Base-by-base conservation (phyloP, 2,329 filamentous ascomycete genomes). In the Colletotrichum kahawae region DNA sequence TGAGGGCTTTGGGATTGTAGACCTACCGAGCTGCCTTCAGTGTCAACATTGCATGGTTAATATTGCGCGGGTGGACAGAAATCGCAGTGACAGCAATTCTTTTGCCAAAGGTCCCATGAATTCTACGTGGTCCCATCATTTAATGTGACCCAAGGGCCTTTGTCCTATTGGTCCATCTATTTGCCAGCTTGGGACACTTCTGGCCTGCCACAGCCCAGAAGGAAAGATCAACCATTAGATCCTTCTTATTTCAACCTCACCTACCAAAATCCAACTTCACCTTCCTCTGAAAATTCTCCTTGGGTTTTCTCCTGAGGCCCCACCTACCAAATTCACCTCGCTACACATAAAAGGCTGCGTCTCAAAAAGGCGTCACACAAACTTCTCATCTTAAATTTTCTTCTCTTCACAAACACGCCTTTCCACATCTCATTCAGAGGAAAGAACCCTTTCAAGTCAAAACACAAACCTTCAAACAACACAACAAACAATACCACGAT, bases 141-240 rank as follows among this genome's bases (percentile, higher is more conserved):
- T 13, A 14, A 48, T 21, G 43, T 48, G 10, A 48, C 43, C 12
- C 10, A n/a, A 48, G 21, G 9, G n/a, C 43, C 6, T n/a, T 2
- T 1, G 18, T 48, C 43, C 24, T 27, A 5, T 27, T 4, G 24
- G 5, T 27, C 24, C 4, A 27, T 27, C 24, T 27, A 6, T n/a
- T 2, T 1, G 9, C 21, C 43, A 2, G 0, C 43, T 21, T 48
- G 0, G 10, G 43, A 48, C 10, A 6, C 9, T 48, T n/a, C 18
- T 48, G 43, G 2, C 18, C 10, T 21, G 16, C 6, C 10, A 13
- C n/a, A 21, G 10, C n/a, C 10, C 10, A 13, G 43, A 21, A 13
- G n/a, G 10, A 48, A 48, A 48, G 5, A 48, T 13, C 0, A 1
- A 1, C 10, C 10, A 0, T 5, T 3, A 13, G 3, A 13, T n/a